phyloP scores from a whole-genome alignment of 352 stramenopile species.

The Phytophthora boehmeriae region DNA sequence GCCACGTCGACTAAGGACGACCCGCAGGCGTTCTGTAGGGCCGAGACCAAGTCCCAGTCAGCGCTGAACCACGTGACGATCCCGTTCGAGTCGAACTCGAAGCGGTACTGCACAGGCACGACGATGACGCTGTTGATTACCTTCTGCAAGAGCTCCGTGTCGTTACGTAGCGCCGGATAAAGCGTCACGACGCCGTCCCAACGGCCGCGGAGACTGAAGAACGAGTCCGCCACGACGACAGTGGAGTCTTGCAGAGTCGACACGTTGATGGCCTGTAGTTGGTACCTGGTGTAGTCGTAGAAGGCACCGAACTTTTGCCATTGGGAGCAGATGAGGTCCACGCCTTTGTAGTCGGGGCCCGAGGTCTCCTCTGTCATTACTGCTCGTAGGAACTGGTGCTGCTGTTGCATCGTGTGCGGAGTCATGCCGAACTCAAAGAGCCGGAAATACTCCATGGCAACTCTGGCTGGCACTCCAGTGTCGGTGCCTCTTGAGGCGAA shows the following conservation, averaged over 20 bases:
- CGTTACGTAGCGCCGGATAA: constrained; percentile 42
- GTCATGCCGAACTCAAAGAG: constrained; percentile 59
- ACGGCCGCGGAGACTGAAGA: constrained; percentile 43
- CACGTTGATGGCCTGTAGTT: constrained; percentile 38
- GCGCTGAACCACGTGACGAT: constrained; percentile 59
- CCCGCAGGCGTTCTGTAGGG: constrained; percentile 45
- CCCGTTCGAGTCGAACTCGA: constrained; percentile 54
- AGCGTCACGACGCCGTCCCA: constrained; percentile 49
- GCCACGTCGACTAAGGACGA: constrained; percentile 45
- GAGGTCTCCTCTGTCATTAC: constrained; percentile 49
- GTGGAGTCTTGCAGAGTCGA: constrained; percentile 42
- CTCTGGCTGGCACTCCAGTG: constrained; percentile 34
- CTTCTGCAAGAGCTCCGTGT: constrained; percentile 57
- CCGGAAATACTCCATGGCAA: constrained; percentile 59
- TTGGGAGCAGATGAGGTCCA: constrained; percentile 53
- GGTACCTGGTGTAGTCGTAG: constrained; percentile 45
- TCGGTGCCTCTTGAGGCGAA: constrained; percentile 37
- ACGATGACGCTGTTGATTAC: constrained; percentile 46
- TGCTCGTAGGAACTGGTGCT: constrained; percentile 61
- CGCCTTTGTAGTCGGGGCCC: constrained; percentile 58
- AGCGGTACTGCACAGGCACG: constrained; percentile 52
- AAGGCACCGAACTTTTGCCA: constrained; percentile 58
- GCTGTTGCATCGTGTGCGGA: constrained; percentile 14
- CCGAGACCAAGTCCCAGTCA: constrained; percentile 63
- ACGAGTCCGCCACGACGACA: constrained; percentile 48